A percentile compares a stretch with the other conserved stretches of the same genome.
Conservation (phyloP, 768 basidiomycete genomes). For the Auriscalpium microsporum region DNA sequence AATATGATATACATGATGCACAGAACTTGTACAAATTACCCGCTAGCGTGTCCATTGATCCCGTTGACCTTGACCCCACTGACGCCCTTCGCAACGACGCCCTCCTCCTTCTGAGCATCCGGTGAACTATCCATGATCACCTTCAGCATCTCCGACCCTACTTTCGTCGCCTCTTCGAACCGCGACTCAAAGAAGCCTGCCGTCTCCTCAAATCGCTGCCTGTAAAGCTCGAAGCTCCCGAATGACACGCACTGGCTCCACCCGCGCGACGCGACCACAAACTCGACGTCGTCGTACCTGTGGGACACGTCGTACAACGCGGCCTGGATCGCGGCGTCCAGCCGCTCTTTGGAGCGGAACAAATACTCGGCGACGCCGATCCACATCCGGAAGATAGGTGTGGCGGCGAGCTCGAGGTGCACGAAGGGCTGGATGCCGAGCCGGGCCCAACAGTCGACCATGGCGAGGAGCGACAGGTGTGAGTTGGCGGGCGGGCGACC, state of each 20-base stretch:
- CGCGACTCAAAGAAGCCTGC: constrained; percentile 75
- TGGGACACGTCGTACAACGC: constrained; percentile 72
- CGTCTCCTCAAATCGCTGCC: constrained; percentile 70
- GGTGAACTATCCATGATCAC: constrained; percentile 57
- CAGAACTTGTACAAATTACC: too few relatives aligned
- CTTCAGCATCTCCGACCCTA: constrained; percentile 87
- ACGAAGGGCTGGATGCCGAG: constrained; percentile 82
- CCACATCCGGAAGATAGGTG: constrained; percentile 93
- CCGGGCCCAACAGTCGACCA: constrained; percentile 97
- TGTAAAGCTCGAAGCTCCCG: constrained; percentile 86
- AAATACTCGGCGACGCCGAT: constrained; percentile 95
- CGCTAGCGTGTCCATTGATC: too few relatives aligned
- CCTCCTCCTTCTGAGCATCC: not conserved
- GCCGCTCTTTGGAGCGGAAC: constrained; percentile 59
- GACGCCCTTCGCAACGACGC: too few relatives aligned
- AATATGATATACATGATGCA: too few relatives aligned
- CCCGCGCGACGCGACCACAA: constrained; percentile 84
- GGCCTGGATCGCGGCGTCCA: constrained; percentile 65
- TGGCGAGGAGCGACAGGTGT: constrained; percentile 88
- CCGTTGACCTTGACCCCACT: too few relatives aligned
- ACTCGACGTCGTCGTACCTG: constrained; percentile 86
- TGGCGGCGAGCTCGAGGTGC: constrained; percentile 89
- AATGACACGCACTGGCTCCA: constrained; percentile 96
- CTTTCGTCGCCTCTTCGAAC: constrained; percentile 76
- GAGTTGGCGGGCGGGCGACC: constrained; percentile 58